Evolutionary conservation across 768 basidiomycete genomes (phyloP).

Genomic region (Sarcodon sp.): DNA sequence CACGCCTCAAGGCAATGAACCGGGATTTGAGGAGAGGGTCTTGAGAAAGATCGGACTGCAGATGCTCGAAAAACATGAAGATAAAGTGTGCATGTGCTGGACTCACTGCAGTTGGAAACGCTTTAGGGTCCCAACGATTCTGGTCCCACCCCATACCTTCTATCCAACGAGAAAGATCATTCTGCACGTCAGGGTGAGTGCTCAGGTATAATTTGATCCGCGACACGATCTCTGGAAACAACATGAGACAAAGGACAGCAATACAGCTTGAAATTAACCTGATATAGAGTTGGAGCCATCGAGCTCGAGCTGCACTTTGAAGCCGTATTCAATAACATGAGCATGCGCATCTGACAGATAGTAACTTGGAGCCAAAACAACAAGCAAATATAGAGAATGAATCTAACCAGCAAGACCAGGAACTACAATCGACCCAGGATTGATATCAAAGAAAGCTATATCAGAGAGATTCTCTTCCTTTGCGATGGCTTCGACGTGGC

Average conservation of each 20-base stretch:
- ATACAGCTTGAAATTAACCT: conserved; percentile 24
- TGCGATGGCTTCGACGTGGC: background rate
- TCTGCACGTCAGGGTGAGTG: conserved; percentile 38
- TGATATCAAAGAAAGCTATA: conserved; percentile 11
- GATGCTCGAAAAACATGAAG: background rate
- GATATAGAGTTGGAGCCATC: conserved; percentile 41
- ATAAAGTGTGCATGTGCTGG: background rate
- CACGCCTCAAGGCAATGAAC: conserved; percentile 59
- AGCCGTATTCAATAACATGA: conserved; percentile 66
- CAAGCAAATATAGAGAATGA: background rate
- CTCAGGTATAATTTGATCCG: conserved; percentile 46
- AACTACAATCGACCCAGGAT: conserved; percentile 35
- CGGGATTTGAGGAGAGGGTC: conserved; percentile 57
- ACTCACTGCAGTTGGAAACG: conserved; percentile 63
- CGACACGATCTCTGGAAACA: conserved; percentile 42
- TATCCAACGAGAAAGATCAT: conserved; percentile 55
- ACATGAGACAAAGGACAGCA: background rate
- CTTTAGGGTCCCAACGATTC: conserved; percentile 45
- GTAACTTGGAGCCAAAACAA: background rate
- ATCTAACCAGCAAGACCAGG: conserved; percentile 60
- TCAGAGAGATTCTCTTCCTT: background rate
- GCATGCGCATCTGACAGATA: conserved; percentile 56
- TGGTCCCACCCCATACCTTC: conserved; percentile 93
- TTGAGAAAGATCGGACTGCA: conserved; percentile 57
- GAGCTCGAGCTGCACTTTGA: conserved; percentile 52